A percentile compares a stretch with the other conserved stretches of the same genome.
Evolutionary conservation across 2,329 filamentous ascomycete species (phyloP).

Genomic region (Tolypocladium inflatum): DNA sequence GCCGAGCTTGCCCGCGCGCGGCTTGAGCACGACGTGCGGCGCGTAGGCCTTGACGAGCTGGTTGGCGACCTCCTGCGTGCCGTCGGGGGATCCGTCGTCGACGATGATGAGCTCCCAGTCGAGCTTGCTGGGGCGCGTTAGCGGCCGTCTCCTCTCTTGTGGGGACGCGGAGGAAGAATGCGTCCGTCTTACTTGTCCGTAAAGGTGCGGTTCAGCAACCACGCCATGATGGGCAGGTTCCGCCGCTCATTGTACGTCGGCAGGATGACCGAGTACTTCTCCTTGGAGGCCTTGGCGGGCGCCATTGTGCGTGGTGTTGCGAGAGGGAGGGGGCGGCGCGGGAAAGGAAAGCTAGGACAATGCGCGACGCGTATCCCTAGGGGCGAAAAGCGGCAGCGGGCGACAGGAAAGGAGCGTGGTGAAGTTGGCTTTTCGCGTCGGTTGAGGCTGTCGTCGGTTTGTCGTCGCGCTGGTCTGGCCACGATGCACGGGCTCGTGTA

Average conservation of each 20-base stretch:
- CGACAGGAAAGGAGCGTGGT: slow-evolving; percentile 16
- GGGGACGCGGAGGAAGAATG: background rate
- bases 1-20: slow-evolving; percentile 90
- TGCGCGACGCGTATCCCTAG: background rate
- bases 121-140: slow-evolving; percentile 53
- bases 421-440: slow-evolving; percentile 8
- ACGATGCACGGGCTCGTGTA: background rate
- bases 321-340: background rate
- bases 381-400: background rate
- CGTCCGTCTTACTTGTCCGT: slow-evolving; percentile 61
- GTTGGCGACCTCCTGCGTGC: slow-evolving; percentile 80
- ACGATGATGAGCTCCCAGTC: slow-evolving; percentile 98
- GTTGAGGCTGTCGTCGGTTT: background rate
- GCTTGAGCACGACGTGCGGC: slow-evolving; percentile 71
- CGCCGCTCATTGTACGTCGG: slow-evolving; percentile 98
- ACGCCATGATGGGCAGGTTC: slow-evolving; percentile 92
- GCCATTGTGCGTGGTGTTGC: slow-evolving; percentile 32
- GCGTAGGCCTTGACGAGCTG: slow-evolving; percentile 84
- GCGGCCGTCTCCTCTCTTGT: background rate
- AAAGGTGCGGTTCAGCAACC: slow-evolving; percentile 89
- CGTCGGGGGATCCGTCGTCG: slow-evolving; percentile 95
- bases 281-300: slow-evolving; percentile 27
- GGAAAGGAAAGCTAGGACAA: background rate
- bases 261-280: slow-evolving; percentile 96
- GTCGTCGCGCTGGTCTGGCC: background rate